Evolutionary conservation across 1,139 yeast species (phyloP).

Genomic region (Arxiozyma slooffiae): DNA sequence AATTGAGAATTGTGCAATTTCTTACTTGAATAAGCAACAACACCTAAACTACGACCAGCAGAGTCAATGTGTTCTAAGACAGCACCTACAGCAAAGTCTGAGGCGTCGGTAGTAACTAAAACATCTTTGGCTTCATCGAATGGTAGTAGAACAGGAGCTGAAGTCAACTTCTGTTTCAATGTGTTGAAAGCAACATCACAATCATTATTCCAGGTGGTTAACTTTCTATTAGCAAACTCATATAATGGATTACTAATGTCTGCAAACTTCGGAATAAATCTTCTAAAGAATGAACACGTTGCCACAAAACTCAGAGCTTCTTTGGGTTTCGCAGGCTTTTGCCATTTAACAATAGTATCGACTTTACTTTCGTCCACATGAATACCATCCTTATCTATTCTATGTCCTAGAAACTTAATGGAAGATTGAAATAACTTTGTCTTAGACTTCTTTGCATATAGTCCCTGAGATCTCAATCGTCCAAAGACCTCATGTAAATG

Average conservation of each 20-base stretch:
- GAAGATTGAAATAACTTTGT: neutral
- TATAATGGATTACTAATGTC: neutral
- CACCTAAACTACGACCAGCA: neutral
- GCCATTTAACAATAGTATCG: neutral
- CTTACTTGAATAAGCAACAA: neutral
- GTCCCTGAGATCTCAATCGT: neutral
- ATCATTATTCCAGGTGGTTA: neutral
- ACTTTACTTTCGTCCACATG: neutral
- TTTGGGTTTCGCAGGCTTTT: neutral
- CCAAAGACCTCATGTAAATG: conserved; percentile 7
- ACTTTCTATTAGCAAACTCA: neutral
- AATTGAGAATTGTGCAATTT: neutral
- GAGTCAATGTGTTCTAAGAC: neutral
- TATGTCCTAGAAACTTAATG: neutral
- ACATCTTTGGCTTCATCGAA: neutral
- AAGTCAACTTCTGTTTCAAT: neutral
- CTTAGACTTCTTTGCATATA: neutral
- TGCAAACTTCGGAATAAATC: neutral
- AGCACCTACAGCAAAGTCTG: neutral
- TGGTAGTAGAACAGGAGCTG: neutral
- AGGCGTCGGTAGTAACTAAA: neutral
- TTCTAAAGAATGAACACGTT: neutral
- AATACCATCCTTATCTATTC: neutral
- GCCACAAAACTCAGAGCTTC: neutral
- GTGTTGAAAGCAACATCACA: neutral